Evolutionary conservation across 2,329 filamentous ascomycete species (phyloP), one percentile per base, ranked within the genome.

Genomic region (Trichocomaceae sp.): DNA sequence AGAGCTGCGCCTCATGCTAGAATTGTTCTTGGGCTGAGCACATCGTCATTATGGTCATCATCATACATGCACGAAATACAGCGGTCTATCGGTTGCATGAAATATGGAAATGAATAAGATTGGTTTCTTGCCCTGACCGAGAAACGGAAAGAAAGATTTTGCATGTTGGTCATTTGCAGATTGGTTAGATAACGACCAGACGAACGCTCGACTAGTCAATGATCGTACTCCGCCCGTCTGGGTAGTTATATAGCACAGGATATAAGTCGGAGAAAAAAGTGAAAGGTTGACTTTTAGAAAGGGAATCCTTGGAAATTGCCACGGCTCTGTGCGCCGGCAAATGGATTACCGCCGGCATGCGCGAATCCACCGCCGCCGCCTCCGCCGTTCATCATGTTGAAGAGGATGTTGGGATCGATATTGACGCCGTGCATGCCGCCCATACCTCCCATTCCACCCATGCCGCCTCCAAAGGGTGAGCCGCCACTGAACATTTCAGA

Each of bases 401-500:
- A 90, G 23, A 91, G 75, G 61, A 90, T 85, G 70, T 88, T 86
- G 19, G 86, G 85, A 66, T 88, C 85, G 67, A 91, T 89, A 64
- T 76, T 71, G 62, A 73, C 69, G 12, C 69, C 72, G 12, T 72
- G 68, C 62, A 71, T 69, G 10, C 69, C 69, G 13, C 49, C 54
- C 12, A 70, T 79, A 80, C 65, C 73, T 2, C 69, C 68, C 10
- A 69, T 79, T 80, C 65, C 73, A 42, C 83, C 85, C 44, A 83
- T 82, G 69, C 76, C 72, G 4, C 78, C 78, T 22, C 77, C 76
- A 67, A 77, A 75, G 41, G 73, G 71, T 29, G 70, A 69, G 48
- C 78, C 79, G 55, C 81, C 83, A 52, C 83, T 80, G 63, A 92
- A 93, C 83, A 92, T 91, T 66, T 96, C 91, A 50, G 84, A 81